Percentiles rank a stretch among this genome's conserved stretches.
Evolutionary conservation across 352 stramenopile genomes (phyloP).

Genomic region (Ophiocytium majus): DNA sequence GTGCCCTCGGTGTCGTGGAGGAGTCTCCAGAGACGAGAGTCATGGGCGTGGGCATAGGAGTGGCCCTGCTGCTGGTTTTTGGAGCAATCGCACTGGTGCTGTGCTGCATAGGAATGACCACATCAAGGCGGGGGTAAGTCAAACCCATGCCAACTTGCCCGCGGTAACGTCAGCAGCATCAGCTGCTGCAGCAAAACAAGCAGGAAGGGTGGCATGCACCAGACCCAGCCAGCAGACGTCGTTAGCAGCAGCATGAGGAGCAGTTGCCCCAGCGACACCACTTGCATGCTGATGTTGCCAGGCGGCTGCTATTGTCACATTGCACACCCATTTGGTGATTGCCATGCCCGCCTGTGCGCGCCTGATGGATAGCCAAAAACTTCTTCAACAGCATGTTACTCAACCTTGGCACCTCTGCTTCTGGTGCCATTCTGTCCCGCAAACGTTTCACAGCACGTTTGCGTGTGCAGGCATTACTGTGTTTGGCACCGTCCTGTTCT

Average conservation of each 20-base stretch:
- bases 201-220: background rate
- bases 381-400: background rate
- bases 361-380: background rate
- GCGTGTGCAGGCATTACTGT: background rate
- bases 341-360: too few species aligned
- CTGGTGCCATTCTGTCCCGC: too few species aligned
- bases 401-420: background rate
- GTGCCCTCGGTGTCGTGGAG: too few species aligned
- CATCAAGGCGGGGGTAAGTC: background rate
- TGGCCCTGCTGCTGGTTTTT: background rate
- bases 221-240: background rate
- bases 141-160: background rate
- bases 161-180: background rate
- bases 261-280: too few species aligned
- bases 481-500: background rate
- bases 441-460: background rate
- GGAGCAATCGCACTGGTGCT: background rate
- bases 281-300: too few species aligned
- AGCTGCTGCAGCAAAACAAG: background rate
- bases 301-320: too few species aligned
- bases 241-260: too few species aligned
- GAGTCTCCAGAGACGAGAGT: too few species aligned
- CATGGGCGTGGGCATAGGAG: background rate
- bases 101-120: background rate
- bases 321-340: too few species aligned